Percentiles rank a stretch among this genome's conserved stretches.
These are phyloP conservation scores for Nissolia schottii DNA, from an alignment of 306 rosid genomes.

Conservation along the genomic window DNA sequence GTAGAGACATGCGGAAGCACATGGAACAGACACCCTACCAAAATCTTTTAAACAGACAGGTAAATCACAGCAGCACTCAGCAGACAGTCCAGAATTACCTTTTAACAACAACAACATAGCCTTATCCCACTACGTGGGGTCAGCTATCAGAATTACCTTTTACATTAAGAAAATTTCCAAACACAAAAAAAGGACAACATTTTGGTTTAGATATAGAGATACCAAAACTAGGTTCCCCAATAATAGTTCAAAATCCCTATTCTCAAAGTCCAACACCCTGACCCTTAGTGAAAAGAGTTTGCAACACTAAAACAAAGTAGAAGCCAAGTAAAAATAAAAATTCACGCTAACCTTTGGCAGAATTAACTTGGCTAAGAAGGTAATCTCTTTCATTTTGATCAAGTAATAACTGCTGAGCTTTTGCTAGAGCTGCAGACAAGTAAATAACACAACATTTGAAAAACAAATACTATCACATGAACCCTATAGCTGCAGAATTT, in stretches of 20 bases:
- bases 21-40: background rate
- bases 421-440: slow-evolving; percentile 53
- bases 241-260: background rate
- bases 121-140: no score
- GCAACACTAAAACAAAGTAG: background rate
- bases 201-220: background rate
- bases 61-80: background rate
- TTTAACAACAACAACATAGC: no score
- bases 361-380: slow-evolving; percentile 52
- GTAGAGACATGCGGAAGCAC: background rate
- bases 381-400: slow-evolving; percentile 72
- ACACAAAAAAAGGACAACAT: background rate
- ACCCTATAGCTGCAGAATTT: background rate
- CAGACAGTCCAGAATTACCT: background rate
- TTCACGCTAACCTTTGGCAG: slow-evolving; percentile 60
- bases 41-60: background rate
- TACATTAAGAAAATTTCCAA: background rate
- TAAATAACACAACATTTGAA: background rate
- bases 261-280: background rate
- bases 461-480: background rate
- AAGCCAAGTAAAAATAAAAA: background rate
- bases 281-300: background rate
- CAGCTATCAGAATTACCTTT: background rate
- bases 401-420: slow-evolving; percentile 70
- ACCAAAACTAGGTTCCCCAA: background rate